Conservation (phyloP, 441 rosid species). For the Dalechampia spathulata region DNA sequence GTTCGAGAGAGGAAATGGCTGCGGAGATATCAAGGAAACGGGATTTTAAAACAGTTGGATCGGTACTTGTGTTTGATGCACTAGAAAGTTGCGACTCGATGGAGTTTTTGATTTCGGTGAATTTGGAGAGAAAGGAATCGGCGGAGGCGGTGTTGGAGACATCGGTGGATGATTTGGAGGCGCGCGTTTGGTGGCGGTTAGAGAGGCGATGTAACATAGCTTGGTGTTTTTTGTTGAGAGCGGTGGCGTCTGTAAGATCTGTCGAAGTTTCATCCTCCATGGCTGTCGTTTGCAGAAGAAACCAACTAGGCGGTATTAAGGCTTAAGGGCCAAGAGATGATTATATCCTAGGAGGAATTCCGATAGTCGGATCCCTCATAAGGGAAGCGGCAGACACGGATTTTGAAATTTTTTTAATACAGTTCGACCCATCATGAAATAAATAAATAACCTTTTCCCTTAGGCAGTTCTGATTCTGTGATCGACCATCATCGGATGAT, state of each 20-base stretch:
- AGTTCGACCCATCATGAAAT: no score
- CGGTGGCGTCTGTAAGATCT: slow-evolving; percentile 12
- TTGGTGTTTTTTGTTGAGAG: slow-evolving; percentile 50
- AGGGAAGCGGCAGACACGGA: no score
- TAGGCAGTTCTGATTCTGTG: no score
- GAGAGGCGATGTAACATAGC: slow-evolving; percentile 77
- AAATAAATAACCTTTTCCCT: no score
- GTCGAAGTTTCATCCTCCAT: slow-evolving; percentile 31
- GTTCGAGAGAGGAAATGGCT: slow-evolving; percentile 58
- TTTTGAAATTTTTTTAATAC: no score
- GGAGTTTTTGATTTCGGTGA: slow-evolving; percentile 42
- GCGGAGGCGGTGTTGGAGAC: slow-evolving; percentile 23
- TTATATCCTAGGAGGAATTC: no score
- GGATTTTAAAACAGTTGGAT: slow-evolving; percentile 37
- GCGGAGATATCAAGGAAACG: slow-evolving; percentile 44
- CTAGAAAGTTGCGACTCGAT: slow-evolving; percentile 49
- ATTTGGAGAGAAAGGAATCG: slow-evolving; percentile 51
- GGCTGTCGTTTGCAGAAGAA: no score
- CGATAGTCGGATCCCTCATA: no score
- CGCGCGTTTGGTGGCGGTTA: slow-evolving; percentile 56
- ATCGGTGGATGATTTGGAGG: slow-evolving; percentile 25
- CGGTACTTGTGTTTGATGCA: slow-evolving; percentile 19
- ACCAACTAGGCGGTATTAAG: no score
- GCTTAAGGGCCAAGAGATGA: no score
- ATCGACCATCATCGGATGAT: no score